phyloP scores from a whole-genome alignment of 257 asterid species.

The Gentiana dahurica region DNA sequence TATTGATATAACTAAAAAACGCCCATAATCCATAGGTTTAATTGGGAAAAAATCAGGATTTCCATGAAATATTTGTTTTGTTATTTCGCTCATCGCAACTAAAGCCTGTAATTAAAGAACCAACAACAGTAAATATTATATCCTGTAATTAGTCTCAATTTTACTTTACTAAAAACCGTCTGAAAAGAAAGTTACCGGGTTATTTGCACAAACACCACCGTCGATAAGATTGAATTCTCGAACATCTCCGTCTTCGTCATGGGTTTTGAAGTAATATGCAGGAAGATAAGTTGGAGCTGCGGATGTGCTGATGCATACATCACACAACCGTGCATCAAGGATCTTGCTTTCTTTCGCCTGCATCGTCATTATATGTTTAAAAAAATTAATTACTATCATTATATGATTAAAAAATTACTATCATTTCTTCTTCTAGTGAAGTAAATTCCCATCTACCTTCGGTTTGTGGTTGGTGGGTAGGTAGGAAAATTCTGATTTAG shows the following conservation, averaged over 20 bases:
- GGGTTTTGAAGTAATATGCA: conserved; percentile 36
- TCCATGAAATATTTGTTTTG: conserved; percentile 17
- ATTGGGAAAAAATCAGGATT: conserved; percentile 34
- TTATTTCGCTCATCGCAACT: conserved; percentile 43
- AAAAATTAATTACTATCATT: too few relatives aligned
- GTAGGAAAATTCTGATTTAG: too few relatives aligned
- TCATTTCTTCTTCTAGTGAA: too few relatives aligned
- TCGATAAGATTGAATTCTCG: conserved; percentile 45
- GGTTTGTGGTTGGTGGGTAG: too few relatives aligned
- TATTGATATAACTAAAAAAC: conserved; percentile 41
- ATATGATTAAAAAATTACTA: too few relatives aligned
- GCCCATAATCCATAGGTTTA: conserved; percentile 30
- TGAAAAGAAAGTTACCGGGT: conserved; percentile 35
- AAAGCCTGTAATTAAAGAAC: conserved; percentile 25
- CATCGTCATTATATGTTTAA: background rate
- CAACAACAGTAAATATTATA: too few relatives aligned
- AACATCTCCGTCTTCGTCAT: conserved; percentile 16
- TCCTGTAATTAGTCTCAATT: too few relatives aligned
- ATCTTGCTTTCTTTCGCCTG: conserved; percentile 3
- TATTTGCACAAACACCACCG: conserved; percentile 55
- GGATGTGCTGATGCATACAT: conserved; percentile 48
- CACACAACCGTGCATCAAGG: conserved; percentile 36
- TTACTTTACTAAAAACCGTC: background rate
- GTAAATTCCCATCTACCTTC: too few relatives aligned
- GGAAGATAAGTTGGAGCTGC: conserved; percentile 59